Evolutionary conservation across 78 protist genomes (phyloP), one percentile per base, ranked within the genome.

Genomic region (Dictyostelium citrinum): DNA sequence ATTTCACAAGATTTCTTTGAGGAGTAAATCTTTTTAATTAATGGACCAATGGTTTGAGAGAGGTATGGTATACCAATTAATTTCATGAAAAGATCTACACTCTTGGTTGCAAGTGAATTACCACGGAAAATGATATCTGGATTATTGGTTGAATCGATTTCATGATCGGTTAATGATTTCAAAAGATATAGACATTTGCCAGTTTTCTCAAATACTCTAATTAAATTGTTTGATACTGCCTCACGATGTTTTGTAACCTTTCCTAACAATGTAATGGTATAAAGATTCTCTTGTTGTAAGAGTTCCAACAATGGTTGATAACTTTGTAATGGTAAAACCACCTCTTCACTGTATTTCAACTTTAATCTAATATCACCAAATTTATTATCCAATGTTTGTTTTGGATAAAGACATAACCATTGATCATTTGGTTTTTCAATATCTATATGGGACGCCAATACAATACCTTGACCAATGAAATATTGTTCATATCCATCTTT

Each of bases 51-150:
- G 37, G 95, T 91, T 16, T 29, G 29, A 16, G 80, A 24, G 11
- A 91, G 79, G 9, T 83, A 91, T 35, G 79, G 75, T 16, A 85
- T 72, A 16, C 96, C 97, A 27, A 93, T 51, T 6, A 92, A 80
- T 82, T 91, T 91, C 96, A 92, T 91, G 58, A 83, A 92, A 39
- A 83, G 88, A 41, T 95, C 95, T 5, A 91, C 64, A 17, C 83
- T 60, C 70, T 96, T 96, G 68, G 98, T 91, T 17, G 98, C 98
- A 0, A 96, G 60, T n/a, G 95, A 83, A 78, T 96, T 96, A 3
- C 97, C 97, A 17, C 98, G 80, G 86, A 96, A 96, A 6, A 96
- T 77, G 29, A 96, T 93, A 11, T 93, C 92, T 0, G 96, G 91
- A 45, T 91, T 80, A 74, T 84, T 76, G 27, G 95, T 91, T 17